Evolutionary conservation across 1,139 yeast genomes (phyloP), one percentile per base, ranked within the genome.

Genomic region (Lodderomyces parapsilosis): DNA sequence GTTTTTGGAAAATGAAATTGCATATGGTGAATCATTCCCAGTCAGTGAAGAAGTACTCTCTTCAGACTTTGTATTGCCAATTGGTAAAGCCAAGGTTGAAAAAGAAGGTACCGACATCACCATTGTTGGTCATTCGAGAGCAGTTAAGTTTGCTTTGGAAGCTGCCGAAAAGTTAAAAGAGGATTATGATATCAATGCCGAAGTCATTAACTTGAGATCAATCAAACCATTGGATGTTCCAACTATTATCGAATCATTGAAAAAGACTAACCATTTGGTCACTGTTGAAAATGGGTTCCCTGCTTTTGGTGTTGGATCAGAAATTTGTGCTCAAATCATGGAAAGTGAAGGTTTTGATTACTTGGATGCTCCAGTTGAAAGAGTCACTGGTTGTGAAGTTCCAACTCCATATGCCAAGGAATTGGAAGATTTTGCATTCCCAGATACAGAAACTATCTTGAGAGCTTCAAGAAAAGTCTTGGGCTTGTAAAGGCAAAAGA

Each of bases 351-450:
- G 96, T 45, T 93, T 93, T 58, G 99, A 94, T 73, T 88, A 90
- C 80, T 82, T 94, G 68, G 99, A 94, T 70, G 96, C 99, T 51
- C 99, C 99, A 56, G 93, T 93, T 55, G 96, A 86, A 74, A 89
- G 99, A 79, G 94, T 91, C 60, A 94, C 99, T 48, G 99, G 99
- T 68, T 95, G 98, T 64, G 99, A 94, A 74, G 97, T 91, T 31
- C 99, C 99, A 66, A 94, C 99, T 57, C 99, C 99, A 53, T 94
- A 94, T 66, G 96, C 97, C 57, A 81, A 83, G 70, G 94, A 86
- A 73, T 81, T 94, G 65, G 99, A 94, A 80, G 95, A 87, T 74
- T 88, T 93, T 66, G 97, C 99, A 46, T 93, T 94, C 96, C 99
- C 99, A 66, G 96, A 91, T 66, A 80, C 87, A 48, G 95, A 89